Percentiles rank a stretch among this genome's conserved stretches.
These are phyloP conservation scores for Flaveria trinervia DNA, from an alignment of 129 eudicot species.

Conservation along the genomic window DNA sequence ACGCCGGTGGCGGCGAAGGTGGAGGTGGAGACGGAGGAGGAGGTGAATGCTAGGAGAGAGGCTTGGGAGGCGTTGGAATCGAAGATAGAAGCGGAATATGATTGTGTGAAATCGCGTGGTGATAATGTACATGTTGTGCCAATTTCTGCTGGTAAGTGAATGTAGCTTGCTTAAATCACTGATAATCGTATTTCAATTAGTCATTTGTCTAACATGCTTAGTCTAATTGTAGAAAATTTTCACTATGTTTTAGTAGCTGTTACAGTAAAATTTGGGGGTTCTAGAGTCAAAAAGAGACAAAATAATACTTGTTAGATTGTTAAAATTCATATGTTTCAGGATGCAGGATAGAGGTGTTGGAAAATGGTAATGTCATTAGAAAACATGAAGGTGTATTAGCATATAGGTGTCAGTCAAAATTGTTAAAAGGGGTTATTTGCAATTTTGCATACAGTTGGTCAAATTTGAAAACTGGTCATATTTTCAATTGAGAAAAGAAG, in stretches of 20 bases:
- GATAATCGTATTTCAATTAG: not conserved
- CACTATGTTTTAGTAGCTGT: not conserved
- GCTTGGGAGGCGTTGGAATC: conserved; percentile 78
- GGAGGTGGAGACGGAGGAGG: conserved; percentile 58
- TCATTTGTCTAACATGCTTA: conserved; percentile 1
- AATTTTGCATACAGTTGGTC: not conserved
- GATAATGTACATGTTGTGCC: conserved; percentile 77
- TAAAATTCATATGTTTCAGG: not conserved
- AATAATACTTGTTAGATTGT: not conserved
- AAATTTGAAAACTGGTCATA: not conserved
- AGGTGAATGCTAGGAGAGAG: conserved; percentile 42
- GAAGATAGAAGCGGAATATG: conserved; percentile 63
- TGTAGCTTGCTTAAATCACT: conserved; percentile 15
- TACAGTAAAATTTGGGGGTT: not conserved
- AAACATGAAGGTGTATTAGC: not conserved
- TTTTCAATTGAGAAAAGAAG: not conserved
- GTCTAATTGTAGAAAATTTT: not conserved
- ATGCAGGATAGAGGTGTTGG: conserved; percentile 10
- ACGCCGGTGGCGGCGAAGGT: conserved; percentile 41
- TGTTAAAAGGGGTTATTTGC: not conserved
- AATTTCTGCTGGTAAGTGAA: conserved; percentile 66
- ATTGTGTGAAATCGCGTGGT: conserved; percentile 53
- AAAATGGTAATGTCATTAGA: not conserved
- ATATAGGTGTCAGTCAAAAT: not conserved
- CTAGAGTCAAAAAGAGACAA: not conserved